Percentiles rank a stretch among this genome's conserved stretches.
Conservation (phyloP, 176 grass and related monocot species). For the Aechmea fasciata region DNA sequence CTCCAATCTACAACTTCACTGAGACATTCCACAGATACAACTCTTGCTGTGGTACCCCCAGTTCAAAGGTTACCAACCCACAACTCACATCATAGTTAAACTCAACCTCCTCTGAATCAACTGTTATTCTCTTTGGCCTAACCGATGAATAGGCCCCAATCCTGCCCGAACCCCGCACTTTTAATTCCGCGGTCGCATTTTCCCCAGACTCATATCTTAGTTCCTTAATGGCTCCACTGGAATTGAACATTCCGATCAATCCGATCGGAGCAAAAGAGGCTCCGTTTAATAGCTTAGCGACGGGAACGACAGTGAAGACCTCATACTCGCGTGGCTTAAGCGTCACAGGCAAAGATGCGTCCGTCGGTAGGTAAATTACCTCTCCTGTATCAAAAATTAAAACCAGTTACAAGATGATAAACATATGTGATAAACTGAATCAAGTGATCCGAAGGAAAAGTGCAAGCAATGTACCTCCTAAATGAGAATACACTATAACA, state of each 20-base stretch:
- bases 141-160: constrained; percentile 47
- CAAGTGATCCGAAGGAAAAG: not conserved
- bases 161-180: constrained; percentile 31
- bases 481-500: constrained; percentile 49
- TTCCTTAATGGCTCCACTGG: constrained; percentile 49
- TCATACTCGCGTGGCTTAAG: constrained; percentile 58
- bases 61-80: constrained; percentile 32
- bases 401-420: not conserved
- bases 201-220: constrained; percentile 2
- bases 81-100: constrained; percentile 39
- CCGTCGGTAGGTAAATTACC: constrained; percentile 37
- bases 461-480: constrained; percentile 29
- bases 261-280: constrained; percentile 58
- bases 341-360: constrained; percentile 44
- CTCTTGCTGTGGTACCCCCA: constrained; percentile 33
- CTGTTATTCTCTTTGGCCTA: constrained; percentile 23
- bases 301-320: constrained; percentile 50
- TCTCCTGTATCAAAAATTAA: constrained; percentile 27
- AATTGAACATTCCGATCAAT: constrained; percentile 60
- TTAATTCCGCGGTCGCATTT: constrained; percentile 15
- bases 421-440: no score
- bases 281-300: constrained; percentile 35
- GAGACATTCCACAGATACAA: constrained; percentile 40
- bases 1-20: constrained; percentile 26
- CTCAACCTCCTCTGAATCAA: constrained; percentile 22